These are phyloP conservation scores for Austroboletus rostrupii DNA, from an alignment of 1,284 basidiomycete genomes.

Conservation along the genomic window DNA sequence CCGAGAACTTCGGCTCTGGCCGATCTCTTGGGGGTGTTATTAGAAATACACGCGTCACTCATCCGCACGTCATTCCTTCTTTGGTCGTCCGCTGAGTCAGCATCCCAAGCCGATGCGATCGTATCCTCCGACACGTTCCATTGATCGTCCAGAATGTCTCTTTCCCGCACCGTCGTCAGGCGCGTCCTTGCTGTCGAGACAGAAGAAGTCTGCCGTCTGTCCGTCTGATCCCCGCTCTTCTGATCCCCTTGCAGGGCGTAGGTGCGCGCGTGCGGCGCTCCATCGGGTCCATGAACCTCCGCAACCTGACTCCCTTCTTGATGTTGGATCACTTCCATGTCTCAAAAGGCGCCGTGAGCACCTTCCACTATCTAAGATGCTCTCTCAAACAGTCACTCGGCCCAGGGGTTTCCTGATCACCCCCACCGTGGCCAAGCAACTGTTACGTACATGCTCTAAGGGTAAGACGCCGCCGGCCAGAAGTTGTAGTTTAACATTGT, in stretches of 20 bases:
- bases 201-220: conserved; percentile 53
- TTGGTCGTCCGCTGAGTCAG: too few relatives aligned
- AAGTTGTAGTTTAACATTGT: background rate
- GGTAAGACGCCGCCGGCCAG: conserved; percentile 37
- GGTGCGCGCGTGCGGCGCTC: conserved; percentile 87
- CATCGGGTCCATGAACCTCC: conserved; percentile 74
- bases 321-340: conserved; percentile 82
- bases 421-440: conserved; percentile 88
- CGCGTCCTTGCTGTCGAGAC: conserved; percentile 78
- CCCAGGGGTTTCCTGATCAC: conserved; percentile 75
- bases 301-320: conserved; percentile 87
- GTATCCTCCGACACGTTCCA: background rate
- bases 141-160: conserved; percentile 21
- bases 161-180: conserved; percentile 71
- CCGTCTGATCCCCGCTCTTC: background rate
- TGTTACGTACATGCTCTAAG: conserved; percentile 87
- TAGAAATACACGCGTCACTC: too few relatives aligned
- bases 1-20: too few relatives aligned
- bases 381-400: background rate
- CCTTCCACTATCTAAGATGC: background rate
- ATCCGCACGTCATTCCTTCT: too few relatives aligned
- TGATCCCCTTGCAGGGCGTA: conserved; percentile 53
- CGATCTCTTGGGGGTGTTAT: too few relatives aligned
- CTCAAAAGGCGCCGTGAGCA: conserved; percentile 54
- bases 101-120: too few relatives aligned